Conservation (phyloP, 805 yeast species). For the Wickerhamomyces queroliae region DNA sequence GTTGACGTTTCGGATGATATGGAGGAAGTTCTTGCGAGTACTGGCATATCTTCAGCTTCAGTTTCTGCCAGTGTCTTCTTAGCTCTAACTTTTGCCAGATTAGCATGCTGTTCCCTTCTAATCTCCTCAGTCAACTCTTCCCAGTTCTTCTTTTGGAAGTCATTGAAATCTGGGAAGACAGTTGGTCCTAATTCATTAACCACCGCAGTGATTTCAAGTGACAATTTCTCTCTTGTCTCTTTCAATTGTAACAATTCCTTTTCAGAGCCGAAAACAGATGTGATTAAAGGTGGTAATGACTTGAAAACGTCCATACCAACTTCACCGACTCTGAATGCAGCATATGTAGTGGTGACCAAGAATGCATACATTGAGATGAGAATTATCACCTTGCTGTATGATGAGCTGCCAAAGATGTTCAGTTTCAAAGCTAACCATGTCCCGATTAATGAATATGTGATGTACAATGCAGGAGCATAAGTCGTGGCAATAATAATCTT, state of each 20-base stretch:
- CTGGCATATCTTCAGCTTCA: conserved; percentile 5
- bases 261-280: conserved; percentile 33
- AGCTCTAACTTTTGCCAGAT: conserved; percentile 29
- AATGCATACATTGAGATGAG: conserved; percentile 47
- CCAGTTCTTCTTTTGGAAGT: conserved; percentile 8
- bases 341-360: conserved; percentile 71
- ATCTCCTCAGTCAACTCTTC: conserved; percentile 10
- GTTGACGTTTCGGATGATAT: conserved; percentile 24
- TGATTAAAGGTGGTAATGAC: conserved; percentile 67
- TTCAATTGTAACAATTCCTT: conserved; percentile 47
- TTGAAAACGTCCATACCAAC: conserved; percentile 83
- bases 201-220: conserved; percentile 67
- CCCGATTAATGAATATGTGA: conserved; percentile 56
- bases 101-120: conserved; percentile 2
- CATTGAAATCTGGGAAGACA: conserved; percentile 80
- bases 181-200: conserved; percentile 84
- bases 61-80: conserved; percentile 27
- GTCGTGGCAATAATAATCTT: conserved; percentile 81
- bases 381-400: conserved; percentile 17
- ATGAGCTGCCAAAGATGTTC: conserved; percentile 10
- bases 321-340: conserved; percentile 87
- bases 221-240: conserved; percentile 50
- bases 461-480: conserved; percentile 78
- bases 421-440: conserved; percentile 32
- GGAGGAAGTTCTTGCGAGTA: conserved; percentile 14